Base-by-base conservation (phyloP, 2,329 filamentous ascomycete genomes). In the Ceratocystis lukuohia region DNA sequence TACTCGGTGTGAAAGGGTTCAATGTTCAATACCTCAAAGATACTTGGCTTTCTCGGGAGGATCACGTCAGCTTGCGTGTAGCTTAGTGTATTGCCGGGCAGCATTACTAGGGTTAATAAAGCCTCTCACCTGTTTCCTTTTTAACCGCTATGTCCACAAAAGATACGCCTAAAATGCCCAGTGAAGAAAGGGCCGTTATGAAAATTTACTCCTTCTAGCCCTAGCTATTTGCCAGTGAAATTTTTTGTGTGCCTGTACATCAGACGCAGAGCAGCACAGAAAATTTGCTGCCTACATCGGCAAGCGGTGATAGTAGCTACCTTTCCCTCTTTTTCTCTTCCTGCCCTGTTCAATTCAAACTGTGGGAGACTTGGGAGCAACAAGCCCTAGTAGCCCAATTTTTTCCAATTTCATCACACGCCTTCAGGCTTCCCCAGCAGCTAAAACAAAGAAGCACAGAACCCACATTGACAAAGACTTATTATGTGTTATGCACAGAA, bases 41-140 rank as follows among this genome's bases (percentile, higher is more conserved):
- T 59, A 59, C 53, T 33, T 59, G 28, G 53, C 28, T 59, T 59
- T 33, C 53, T 59, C 53, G 53, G 53, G 28, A 59, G 53, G 53
- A 59, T 59, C 53, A 59, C 53, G 53, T 59, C 53, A 59, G n/a
- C 28, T n/a, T 17, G 12, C n/a, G 17, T 59, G 53, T 59, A 59
- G 53, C 53, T 59, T 30, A 3, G 28, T 59, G 53, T 59, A 59
- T 5, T 59, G 15, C 53, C 53, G 53, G 30, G 53, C 17, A 6
- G 12, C 53, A 6, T 59, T 59, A 7, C 22, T 59, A 59, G 53
- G 53, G 53, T 59, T 59, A 30, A 30, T 3, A 33, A 57, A 57
- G 25, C 30, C 53, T 33, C 10, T 5, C 25, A 22, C 46, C 22
- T 50, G 1, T 50, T 50, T 50, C 44, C 44, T 46, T 46, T 46